Base-by-base conservation (phyloP, 495 filamentous ascomycete genomes). In the Trichoderma asperelloides region DNA sequence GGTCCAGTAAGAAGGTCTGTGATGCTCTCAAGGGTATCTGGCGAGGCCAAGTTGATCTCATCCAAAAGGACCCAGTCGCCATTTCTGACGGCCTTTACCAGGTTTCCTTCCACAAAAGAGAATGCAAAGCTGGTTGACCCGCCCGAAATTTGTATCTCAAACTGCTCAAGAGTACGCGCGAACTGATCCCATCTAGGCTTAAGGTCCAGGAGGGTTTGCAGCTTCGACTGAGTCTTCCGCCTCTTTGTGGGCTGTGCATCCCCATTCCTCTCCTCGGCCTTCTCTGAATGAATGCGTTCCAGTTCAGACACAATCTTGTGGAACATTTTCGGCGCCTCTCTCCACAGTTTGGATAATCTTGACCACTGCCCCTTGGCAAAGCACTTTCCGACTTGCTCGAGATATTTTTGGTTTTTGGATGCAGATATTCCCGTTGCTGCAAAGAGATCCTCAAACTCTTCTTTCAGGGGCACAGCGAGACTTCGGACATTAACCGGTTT, bases 41-140 rank as follows among this genome's bases (percentile, higher is more conserved):
- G 88, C 0, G 94, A 90, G 5, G 96, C 95, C 62, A 99, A 81
- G 72, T 99, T 99, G 71, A 99, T 96, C 76, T 99, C 96, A 74
- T 99, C 96, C 18, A 97, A 80, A n/a, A 99, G 81, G 18, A 99
- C 91, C 96, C 96, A 99, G 73, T 97, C 92, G 6, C 96, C 96
- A 75, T 96, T 97, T 63, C 93, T 83, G 27, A 91, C 86, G 6
- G 96, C 96, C 77, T 91, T 91, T 41, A 98, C 89, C 71, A 99
- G 90, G 70, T 91, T 96, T 66, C 96, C 92, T 76, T 99, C 94
- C 2, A 97, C 87, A 71, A 99, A 99, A 21, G 90, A 88, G 74
- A 99, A 98, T 0, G 93, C 93, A 75, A 97, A 96, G 63, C 88
- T 88, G 40, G 90, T 88, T 37, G 88, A 85, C 2, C 91, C 88